Conservation (phyloP, 306 rosid species). For the Mimosa pudica region DNA sequence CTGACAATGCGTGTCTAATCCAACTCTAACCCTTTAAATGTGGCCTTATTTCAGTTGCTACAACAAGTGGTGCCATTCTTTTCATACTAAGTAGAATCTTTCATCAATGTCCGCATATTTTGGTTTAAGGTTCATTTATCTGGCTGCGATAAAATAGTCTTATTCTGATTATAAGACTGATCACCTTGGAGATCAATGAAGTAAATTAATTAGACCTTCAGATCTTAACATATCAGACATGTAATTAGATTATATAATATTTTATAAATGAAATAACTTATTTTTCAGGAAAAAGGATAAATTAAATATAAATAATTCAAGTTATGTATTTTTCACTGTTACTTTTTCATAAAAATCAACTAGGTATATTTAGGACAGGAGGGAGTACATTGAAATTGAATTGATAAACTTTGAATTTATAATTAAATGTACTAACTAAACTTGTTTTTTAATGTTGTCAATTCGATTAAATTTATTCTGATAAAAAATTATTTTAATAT, state of each 20-base stretch:
- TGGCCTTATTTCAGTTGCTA: conserved; percentile 34
- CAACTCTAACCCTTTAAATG: not conserved
- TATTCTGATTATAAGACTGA: too few relatives aligned
- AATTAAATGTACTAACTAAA: not conserved
- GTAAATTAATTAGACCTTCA: too few relatives aligned
- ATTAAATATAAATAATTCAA: too few relatives aligned
- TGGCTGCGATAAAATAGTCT: not conserved
- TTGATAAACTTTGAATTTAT: not conserved
- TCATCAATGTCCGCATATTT: not conserved
- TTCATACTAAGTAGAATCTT: not conserved
- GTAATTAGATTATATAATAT: too few relatives aligned
- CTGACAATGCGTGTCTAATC: conserved; percentile 19
- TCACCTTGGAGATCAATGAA: too few relatives aligned
- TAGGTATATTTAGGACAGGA: too few relatives aligned
- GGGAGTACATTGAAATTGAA: not conserved
- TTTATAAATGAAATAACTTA: too few relatives aligned
- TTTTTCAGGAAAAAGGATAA: too few relatives aligned
- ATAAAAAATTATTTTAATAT: too few relatives aligned
- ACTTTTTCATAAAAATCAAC: too few relatives aligned
- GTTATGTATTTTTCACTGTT: too few relatives aligned
- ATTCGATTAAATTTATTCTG: not conserved
- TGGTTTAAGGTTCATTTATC: not conserved
- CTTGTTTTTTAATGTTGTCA: not conserved
- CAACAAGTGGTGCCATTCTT: not conserved
- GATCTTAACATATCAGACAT: too few relatives aligned